These are phyloP conservation scores for Fusarium beomiforme DNA, from an alignment of 2,329 filamentous ascomycete genomes.

Conservation along the genomic window DNA sequence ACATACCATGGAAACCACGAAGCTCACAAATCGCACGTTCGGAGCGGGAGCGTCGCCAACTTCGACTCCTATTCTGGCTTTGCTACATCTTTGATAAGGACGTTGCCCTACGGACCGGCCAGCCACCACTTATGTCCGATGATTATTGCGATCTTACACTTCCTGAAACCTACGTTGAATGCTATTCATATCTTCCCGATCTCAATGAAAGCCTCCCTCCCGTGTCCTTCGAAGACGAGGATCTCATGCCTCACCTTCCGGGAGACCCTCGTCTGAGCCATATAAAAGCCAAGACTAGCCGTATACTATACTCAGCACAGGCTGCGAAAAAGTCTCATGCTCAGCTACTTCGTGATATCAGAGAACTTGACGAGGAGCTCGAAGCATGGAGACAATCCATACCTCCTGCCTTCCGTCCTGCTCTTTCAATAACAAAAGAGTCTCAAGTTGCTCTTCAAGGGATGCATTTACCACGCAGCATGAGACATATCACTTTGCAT, in stretches of 20 bases:
- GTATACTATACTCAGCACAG: slow-evolving; percentile 59
- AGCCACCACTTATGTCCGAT: slow-evolving; percentile 60
- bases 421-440: slow-evolving; percentile 51
- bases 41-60: slow-evolving; percentile 46
- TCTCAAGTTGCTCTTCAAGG: slow-evolving; percentile 42
- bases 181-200: slow-evolving; percentile 25
- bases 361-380: slow-evolving; percentile 65
- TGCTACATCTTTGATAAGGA: slow-evolving; percentile 66
- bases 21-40: slow-evolving; percentile 19
- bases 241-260: slow-evolving; percentile 50
- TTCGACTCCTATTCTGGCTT: slow-evolving; percentile 63
- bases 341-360: slow-evolving; percentile 63
- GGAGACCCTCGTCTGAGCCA: slow-evolving; percentile 60
- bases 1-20: slow-evolving; percentile 20
- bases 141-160: slow-evolving; percentile 46
- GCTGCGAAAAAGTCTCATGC: slow-evolving; percentile 62
- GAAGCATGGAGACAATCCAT: slow-evolving; percentile 64
- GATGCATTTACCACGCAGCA: slow-evolving; percentile 48
- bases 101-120: slow-evolving; percentile 62
- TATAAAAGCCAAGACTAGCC: slow-evolving; percentile 62
- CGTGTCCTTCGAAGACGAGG: background rate
- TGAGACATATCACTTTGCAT: slow-evolving; percentile 59
- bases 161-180: slow-evolving; percentile 40
- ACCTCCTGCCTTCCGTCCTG: slow-evolving; percentile 56
- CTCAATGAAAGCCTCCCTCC: background rate